phyloP scores from a whole-genome alignment of 192 early-diverging fungal species.

The Linnemannia zychae region DNA sequence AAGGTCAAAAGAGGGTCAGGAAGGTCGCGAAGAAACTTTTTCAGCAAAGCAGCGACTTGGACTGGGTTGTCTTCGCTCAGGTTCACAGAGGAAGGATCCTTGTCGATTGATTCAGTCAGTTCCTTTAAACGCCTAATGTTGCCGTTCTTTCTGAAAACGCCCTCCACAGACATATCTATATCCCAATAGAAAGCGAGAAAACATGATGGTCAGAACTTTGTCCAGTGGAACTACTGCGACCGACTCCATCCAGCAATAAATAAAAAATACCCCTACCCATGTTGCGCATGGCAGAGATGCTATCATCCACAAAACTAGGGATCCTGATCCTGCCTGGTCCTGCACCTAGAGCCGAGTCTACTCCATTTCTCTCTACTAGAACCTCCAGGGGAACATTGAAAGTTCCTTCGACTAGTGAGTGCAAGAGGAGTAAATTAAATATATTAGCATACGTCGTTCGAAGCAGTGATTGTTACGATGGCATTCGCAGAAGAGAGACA shows the following conservation, averaged over 20 bases:
- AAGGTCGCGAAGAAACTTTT: slow-evolving; percentile 96
- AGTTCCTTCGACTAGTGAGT: slow-evolving; percentile 73
- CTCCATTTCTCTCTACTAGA: slow-evolving; percentile 86
- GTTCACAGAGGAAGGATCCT: slow-evolving; percentile 80
- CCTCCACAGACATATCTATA: slow-evolving; percentile 83
- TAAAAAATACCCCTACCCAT: slow-evolving; percentile 66
- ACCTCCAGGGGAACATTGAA: slow-evolving; percentile 93
- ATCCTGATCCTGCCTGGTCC: slow-evolving; percentile 79
- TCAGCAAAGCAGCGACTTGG: slow-evolving; percentile 94
- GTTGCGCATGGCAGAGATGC: slow-evolving; percentile 80
- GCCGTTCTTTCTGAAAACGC: slow-evolving; percentile 98
- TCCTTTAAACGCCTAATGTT: slow-evolving; percentile 94
- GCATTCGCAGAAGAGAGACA: background rate
- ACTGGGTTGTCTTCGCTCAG: slow-evolving; percentile 83
- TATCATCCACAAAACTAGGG: slow-evolving; percentile 88
- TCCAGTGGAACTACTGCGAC: background rate
- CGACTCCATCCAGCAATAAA: background rate
- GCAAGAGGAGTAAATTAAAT: slow-evolving; percentile 14
- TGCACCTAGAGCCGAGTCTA: slow-evolving; percentile 80
- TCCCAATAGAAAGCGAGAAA: background rate
- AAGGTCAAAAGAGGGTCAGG: slow-evolving; percentile 96
- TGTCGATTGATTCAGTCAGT: slow-evolving; percentile 86
- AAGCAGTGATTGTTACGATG: background rate
- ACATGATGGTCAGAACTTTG: too few species aligned
- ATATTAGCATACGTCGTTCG: background rate